Evolutionary conservation across 179 eudicot genomes (phyloP).

Genomic region (Patellifolia procumbens): DNA sequence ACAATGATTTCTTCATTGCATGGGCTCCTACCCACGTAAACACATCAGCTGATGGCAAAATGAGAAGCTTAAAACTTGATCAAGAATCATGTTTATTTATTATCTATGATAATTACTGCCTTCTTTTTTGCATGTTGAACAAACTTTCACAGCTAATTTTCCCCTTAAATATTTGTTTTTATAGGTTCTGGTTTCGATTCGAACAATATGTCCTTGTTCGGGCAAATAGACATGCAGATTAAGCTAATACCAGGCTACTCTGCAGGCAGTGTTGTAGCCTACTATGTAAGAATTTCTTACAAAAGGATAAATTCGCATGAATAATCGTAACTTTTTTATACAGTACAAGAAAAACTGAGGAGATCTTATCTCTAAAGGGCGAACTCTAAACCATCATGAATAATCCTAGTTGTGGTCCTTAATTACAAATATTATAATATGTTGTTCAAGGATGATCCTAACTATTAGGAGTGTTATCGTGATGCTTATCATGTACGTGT

Average conservation of each 20-base stretch:
- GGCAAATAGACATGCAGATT: constrained; percentile 82
- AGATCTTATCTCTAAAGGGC: too few relatives aligned
- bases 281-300: constrained; percentile 53
- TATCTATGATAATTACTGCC: not conserved
- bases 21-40: constrained; percentile 84
- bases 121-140: not conserved
- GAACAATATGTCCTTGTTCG: constrained; percentile 73
- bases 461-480: too few relatives aligned
- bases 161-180: not conserved
- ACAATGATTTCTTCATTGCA: constrained; percentile 68
- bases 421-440: too few relatives aligned
- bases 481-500: too few relatives aligned
- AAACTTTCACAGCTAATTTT: not conserved
- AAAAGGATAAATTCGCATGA: too few relatives aligned
- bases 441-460: too few relatives aligned
- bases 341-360: too few relatives aligned
- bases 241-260: constrained; percentile 74
- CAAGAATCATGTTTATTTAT: constrained; percentile 59
- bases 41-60: constrained; percentile 65
- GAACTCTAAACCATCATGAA: not conserved
- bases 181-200: constrained; percentile 80
- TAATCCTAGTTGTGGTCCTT: too few relatives aligned
- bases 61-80: constrained; percentile 62
- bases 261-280: constrained; percentile 92
- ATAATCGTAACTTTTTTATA: too few relatives aligned